Conservation (phyloP, 2,329 filamentous ascomycete species). For the Scedosporium minutisporum region DNA sequence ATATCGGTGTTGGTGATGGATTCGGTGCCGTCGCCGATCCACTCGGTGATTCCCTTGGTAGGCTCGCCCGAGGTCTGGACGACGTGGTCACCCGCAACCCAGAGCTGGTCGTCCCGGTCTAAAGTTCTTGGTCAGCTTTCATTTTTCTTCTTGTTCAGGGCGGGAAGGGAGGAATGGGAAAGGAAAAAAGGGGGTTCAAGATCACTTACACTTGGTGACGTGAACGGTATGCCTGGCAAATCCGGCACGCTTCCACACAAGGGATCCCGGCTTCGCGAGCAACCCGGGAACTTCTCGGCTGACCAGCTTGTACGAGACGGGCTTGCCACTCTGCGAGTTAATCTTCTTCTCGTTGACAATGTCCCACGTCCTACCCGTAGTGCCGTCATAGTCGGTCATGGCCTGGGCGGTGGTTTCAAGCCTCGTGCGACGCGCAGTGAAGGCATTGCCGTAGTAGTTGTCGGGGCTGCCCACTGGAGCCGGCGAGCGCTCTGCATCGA, state of each 20-base stretch:
- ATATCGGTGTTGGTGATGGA: constrained; percentile 74
- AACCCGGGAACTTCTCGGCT: constrained; percentile 72
- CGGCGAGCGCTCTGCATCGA: constrained; percentile 61
- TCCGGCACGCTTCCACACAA: constrained; percentile 84
- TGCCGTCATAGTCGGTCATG: constrained; percentile 71
- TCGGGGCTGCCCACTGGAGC: constrained; percentile 70
- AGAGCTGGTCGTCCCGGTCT: constrained; percentile 74
- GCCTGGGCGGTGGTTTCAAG: constrained; percentile 60
- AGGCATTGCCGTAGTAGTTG: constrained; percentile 86
- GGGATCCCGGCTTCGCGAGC: constrained; percentile 69
- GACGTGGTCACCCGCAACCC: constrained; percentile 78
- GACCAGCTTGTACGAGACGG: constrained; percentile 79
- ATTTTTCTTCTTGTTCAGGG: too few species aligned
- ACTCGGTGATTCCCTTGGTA: constrained; percentile 61
- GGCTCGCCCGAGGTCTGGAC: constrained; percentile 79
- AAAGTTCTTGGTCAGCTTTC: neutral
- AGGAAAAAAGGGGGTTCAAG: neutral
- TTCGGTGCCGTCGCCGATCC: constrained; percentile 62
- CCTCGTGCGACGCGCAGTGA: constrained; percentile 76
- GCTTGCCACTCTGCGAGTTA: constrained; percentile 81
- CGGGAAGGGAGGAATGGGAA: neutral
- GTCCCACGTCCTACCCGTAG: constrained; percentile 77
- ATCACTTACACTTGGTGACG: constrained; percentile 70
- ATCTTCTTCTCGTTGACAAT: constrained; percentile 75
- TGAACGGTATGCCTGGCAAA: constrained; percentile 83